These are phyloP conservation scores for Pneumocystis canis DNA, from an alignment of 1,139 yeast genomes.

Conservation along the genomic window DNA sequence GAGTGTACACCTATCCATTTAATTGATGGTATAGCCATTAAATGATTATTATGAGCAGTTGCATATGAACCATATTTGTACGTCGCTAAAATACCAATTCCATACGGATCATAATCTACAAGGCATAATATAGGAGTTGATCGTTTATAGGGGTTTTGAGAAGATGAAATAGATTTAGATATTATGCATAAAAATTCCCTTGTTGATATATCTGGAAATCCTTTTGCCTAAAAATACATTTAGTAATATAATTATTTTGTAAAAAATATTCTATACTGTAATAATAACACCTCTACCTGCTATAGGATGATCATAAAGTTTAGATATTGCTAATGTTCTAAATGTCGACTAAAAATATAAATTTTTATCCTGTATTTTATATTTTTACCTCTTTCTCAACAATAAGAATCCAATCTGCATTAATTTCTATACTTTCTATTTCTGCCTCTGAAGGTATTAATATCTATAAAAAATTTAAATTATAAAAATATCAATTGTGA, in stretches of 20 bases:
- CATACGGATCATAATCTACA: slow-evolving; percentile 56
- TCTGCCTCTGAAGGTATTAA: slow-evolving; percentile 1
- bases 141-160: slow-evolving; percentile 19
- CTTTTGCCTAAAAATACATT: slow-evolving; percentile 34
- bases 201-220: slow-evolving; percentile 58
- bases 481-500: not conserved
- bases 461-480: not conserved
- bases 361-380: not conserved
- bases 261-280: slow-evolving; percentile 11
- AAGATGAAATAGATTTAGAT: slow-evolving; percentile 1
- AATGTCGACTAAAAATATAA: slow-evolving; percentile 11
- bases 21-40: slow-evolving; percentile 15
- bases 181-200: slow-evolving; percentile 40
- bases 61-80: slow-evolving; percentile 25
- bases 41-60: slow-evolving; percentile 15
- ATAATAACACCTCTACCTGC: slow-evolving; percentile 13
- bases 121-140: slow-evolving; percentile 36
- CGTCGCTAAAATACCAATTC: slow-evolving; percentile 42
- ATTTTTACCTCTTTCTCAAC: slow-evolving; percentile 47
- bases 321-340: slow-evolving; percentile 15
- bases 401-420: slow-evolving; percentile 31
- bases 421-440: not conserved
- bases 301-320: slow-evolving; percentile 5
- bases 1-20: slow-evolving; percentile 24
- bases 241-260: not conserved